phyloP scores from a whole-genome alignment of 106 monocot species.

The Agapanthus africanus region DNA sequence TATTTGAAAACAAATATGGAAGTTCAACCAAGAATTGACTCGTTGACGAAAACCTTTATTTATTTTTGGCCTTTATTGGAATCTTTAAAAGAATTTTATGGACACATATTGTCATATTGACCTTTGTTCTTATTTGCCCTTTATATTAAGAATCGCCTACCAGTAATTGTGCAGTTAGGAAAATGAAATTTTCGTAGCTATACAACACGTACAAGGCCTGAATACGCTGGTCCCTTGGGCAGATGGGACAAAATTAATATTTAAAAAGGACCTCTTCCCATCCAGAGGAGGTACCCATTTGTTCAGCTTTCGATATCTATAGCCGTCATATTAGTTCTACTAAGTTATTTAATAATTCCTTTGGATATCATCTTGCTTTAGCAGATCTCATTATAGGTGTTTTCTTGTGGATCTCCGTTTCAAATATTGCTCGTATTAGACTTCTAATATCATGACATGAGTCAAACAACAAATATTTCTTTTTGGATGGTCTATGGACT shows the following conservation, averaged over 20 bases:
- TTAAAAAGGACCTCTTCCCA: neutral
- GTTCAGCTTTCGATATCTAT: slow-evolving; percentile 5
- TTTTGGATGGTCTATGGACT: slow-evolving; percentile 14
- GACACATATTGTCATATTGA: no score
- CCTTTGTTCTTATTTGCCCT: no score
- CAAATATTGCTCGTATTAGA: slow-evolving; percentile 7
- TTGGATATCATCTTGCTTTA: neutral
- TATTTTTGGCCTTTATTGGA: no score
- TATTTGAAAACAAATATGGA: no score
- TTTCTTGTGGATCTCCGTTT: slow-evolving; percentile 1
- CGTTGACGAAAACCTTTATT: no score
- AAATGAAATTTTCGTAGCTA: no score
- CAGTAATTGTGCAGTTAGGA: no score
- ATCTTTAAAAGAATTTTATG: no score
- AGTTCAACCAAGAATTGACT: no score
- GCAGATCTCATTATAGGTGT: neutral
- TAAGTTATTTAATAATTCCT: slow-evolving; percentile 9
- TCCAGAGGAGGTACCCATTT: slow-evolving; percentile 4
- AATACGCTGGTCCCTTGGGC: no score
- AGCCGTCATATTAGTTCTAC: slow-evolving; percentile 8
- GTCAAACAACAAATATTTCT: slow-evolving; percentile 19
- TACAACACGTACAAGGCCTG: neutral
- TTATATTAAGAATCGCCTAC: no score
- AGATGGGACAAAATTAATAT: neutral
- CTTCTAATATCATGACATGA: slow-evolving; percentile 14